phyloP scores from a whole-genome alignment of 73 alveolate genomes.

The Tetrahymena elliotti region DNA sequence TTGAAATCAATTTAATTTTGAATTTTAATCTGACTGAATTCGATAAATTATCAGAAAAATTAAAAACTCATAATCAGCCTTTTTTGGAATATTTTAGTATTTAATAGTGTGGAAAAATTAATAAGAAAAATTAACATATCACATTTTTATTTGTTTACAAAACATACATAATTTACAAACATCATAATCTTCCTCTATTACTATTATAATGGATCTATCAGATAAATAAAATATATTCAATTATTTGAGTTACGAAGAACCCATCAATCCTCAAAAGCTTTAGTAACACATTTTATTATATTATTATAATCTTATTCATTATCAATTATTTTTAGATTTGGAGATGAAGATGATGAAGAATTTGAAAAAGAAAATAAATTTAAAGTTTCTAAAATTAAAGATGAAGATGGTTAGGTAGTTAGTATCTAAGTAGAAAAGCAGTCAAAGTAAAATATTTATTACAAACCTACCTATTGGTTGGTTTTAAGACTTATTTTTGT shows the following conservation, averaged over 20 bases:
- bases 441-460: neutral
- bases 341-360: neutral
- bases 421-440: neutral
- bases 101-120: neutral
- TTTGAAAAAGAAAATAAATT: neutral
- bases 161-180: neutral
- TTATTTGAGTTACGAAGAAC: neutral
- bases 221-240: neutral
- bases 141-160: neutral
- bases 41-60: neutral
- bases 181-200: neutral
- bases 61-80: neutral
- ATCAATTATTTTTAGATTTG: neutral
- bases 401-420: neutral
- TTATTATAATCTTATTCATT: neutral
- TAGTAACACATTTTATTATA: neutral
- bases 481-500: no score
- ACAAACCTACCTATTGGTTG: neutral
- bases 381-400: neutral
- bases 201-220: neutral
- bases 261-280: neutral
- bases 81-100: neutral
- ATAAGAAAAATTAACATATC: neutral
- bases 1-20: neutral
- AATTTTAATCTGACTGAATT: neutral